Percentiles rank a stretch among this genome's conserved stretches.
Evolutionary conservation across 495 filamentous ascomycete genomes (phyloP).

Genomic region (Lasiosphaeriaceae sp.): DNA sequence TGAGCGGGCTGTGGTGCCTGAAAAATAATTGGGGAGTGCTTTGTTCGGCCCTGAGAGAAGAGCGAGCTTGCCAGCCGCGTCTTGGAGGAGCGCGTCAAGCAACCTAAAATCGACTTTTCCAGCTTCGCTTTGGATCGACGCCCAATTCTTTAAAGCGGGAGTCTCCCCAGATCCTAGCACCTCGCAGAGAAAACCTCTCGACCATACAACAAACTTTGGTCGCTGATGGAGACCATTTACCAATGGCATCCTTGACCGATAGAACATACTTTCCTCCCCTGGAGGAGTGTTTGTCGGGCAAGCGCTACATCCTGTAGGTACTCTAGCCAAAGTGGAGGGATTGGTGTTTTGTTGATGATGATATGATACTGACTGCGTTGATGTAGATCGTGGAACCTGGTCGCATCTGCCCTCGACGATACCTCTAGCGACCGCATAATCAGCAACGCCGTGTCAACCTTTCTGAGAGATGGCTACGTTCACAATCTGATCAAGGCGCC

Average conservation of each 20-base stretch:
- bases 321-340: too few relatives aligned
- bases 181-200: conserved; percentile 9
- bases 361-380: conserved; percentile 21
- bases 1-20: background rate
- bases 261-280: conserved; percentile 46
- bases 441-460: conserved; percentile 50
- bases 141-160: too few relatives aligned
- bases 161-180: background rate
- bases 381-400: conserved; percentile 70
- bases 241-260: conserved; percentile 62
- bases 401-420: conserved; percentile 62
- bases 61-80: conserved; percentile 16
- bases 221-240: conserved; percentile 41
- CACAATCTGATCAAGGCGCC: conserved; percentile 62
- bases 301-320: conserved; percentile 39
- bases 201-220: conserved; percentile 8
- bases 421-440: conserved; percentile 44
- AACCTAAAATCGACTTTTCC: conserved; percentile 3
- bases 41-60: background rate
- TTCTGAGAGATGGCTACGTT: conserved; percentile 64
- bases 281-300: conserved; percentile 44
- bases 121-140: background rate
- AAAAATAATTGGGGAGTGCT: background rate
- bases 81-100: conserved; percentile 17
- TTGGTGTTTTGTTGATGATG: background rate